phyloP scores from a whole-genome alignment of 441 rosid genomes.

The Pelargonium cotyledonis region DNA sequence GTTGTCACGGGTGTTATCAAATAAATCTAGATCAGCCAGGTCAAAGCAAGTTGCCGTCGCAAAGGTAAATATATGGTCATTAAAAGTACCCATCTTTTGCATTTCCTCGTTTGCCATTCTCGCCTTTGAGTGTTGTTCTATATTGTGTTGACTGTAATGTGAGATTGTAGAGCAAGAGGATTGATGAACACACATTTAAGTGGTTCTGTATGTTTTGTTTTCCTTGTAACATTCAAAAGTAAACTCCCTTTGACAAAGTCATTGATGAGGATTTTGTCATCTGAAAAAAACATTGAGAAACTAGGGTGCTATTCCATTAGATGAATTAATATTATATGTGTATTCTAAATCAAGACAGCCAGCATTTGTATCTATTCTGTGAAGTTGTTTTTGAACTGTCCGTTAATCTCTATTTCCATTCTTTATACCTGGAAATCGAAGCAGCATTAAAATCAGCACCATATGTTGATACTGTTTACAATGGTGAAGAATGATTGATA shows the following conservation, averaged over 20 bases:
- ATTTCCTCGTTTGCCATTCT: neutral
- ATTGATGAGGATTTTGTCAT: neutral
- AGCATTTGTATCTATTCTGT: neutral
- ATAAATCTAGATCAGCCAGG: constrained; percentile 69
- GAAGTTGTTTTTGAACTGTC: neutral
- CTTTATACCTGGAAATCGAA: neutral
- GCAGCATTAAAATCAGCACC: neutral
- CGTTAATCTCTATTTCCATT: neutral
- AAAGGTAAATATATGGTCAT: constrained; percentile 43
- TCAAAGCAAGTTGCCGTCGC: constrained; percentile 80
- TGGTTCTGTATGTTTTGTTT: neutral
- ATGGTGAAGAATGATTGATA: neutral
- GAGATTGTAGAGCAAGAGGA: constrained; percentile 2
- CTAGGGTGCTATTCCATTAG: neutral
- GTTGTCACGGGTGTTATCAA: constrained; percentile 55
- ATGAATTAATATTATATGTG: neutral
- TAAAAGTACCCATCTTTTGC: neutral
- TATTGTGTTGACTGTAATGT: neutral
- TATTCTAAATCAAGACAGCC: neutral
- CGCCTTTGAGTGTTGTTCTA: neutral
- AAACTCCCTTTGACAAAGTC: neutral
- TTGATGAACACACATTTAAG: neutral
- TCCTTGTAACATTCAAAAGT: neutral
- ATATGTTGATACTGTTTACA: neutral
- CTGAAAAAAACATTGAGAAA: neutral